phyloP scores from a whole-genome alignment of 345 rosid species.

The Eucalyptus urophylla region DNA sequence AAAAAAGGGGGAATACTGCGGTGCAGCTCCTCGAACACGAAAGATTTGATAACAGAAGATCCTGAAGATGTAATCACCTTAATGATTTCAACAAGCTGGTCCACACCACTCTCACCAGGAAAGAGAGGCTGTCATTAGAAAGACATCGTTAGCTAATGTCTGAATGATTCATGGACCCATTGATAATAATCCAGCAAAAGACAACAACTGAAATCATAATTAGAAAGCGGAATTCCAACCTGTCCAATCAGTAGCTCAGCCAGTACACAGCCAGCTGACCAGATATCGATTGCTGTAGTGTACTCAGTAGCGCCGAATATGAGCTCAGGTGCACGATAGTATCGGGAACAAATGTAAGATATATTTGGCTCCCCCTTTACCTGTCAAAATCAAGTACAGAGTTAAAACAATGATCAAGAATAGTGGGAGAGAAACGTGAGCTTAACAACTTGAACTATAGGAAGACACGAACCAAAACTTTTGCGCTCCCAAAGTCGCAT shows the following conservation, averaged over 20 bases:
- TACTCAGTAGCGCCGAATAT: conserved; percentile 97
- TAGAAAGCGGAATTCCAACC: conserved; percentile 17
- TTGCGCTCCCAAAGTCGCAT: conserved; percentile 97
- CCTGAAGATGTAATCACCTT: conserved; percentile 36
- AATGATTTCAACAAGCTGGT: conserved; percentile 95
- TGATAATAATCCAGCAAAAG: not conserved
- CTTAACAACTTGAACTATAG: not conserved
- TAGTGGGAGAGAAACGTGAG: not conserved
- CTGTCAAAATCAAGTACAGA: conserved; percentile 20
- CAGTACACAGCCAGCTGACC: conserved; percentile 97
- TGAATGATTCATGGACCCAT: not conserved
- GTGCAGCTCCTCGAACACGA: not conserved
- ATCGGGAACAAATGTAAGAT: conserved; percentile 93
- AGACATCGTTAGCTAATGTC: not conserved
- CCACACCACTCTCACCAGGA: conserved; percentile 98
- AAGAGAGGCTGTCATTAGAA: conserved; percentile 61
- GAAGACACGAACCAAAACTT: conserved; percentile 66
- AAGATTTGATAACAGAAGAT: not conserved
- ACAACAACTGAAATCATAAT: not conserved
- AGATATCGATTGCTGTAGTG: conserved; percentile 92
- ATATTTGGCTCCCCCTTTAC: conserved; percentile 95
- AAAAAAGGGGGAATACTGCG: not conserved
- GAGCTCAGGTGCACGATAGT: conserved; percentile 97
- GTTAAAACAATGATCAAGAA: not conserved
- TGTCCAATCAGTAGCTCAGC: conserved; percentile 95